Evolutionary conservation across 371 early-diverging fungal species (phyloP).

Genomic region (Mortierella sp.): DNA sequence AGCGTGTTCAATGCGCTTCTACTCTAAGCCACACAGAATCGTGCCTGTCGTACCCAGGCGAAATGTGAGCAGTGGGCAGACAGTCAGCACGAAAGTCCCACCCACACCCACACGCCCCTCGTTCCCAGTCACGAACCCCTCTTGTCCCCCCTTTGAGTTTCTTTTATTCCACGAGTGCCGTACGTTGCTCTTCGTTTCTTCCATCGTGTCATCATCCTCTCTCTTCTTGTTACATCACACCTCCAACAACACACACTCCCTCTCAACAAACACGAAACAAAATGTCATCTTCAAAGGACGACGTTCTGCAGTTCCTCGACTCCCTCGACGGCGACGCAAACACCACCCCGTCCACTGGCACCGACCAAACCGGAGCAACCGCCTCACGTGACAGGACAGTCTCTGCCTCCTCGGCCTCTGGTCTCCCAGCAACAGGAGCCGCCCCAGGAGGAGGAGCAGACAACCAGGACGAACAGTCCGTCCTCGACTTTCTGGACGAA

Average conservation of each 20-base stretch:
- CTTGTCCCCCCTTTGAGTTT: background rate
- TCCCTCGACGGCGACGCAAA: conserved; percentile 45
- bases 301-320: conserved; percentile 61
- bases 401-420: conserved; percentile 8
- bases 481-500: conserved; percentile 61
- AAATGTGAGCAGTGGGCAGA: too few species aligned
- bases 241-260: background rate
- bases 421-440: background rate
- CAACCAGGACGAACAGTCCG: conserved; percentile 57
- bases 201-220: conserved; percentile 2
- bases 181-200: background rate
- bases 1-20: too few species aligned
- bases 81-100: too few species aligned
- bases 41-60: too few species aligned
- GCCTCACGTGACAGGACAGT: conserved; percentile 24
- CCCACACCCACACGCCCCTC: too few species aligned
- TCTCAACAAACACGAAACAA: background rate
- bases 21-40: too few species aligned
- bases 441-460: background rate
- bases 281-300: conserved; percentile 56
- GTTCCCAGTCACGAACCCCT: background rate
- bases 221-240: background rate
- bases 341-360: background rate
- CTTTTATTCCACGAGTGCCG: background rate
- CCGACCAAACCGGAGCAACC: conserved; percentile 5